Base-by-base conservation (phyloP, 2,329 filamentous ascomycete species). In the Sordariomycetes sp. region DNA sequence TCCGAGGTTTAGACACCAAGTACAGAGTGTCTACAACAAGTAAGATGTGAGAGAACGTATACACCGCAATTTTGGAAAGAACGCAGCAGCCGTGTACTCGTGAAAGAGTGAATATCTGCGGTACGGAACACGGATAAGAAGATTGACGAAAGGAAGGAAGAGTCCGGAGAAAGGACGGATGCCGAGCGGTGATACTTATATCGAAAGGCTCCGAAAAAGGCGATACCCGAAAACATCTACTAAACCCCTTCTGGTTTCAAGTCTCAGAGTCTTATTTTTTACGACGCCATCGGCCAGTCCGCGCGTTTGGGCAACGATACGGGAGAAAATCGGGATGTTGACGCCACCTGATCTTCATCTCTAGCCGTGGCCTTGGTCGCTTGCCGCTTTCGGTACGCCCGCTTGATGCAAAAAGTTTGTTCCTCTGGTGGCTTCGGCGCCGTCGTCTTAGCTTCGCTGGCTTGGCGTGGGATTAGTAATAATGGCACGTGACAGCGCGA, bases 301-400 rank as follows among this genome's bases (percentile, higher is more conserved):
- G 39, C 15, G n/a, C 39, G 39, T 45, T 45, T 17, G 39, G 10
- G 17, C 52, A 13, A 34, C n/a, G 10, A 10, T 48, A 25, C 54
- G 54, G 54, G 45, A 22, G n/a, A 48, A n/a, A n/a, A 48, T 55
- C 54, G 54, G 54, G 45, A 45, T 50, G 17, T 55, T 48, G 34
- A 48, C 54, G 54, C 54, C 54, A 48, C 54, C 17, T 34, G 34
- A 17, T 13, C 53, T n/a, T 32, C 20, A 13, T 17, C 6, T 45
- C 50, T 32, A 17, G 15, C 15, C 10, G 32, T 34, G n/a, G 52
- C 17, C 24, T 25, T 28, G 24, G 22, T 28, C 51, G 32, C 51
- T 24, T n/a, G 51, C 32, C 12, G 51, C n/a, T 34, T 32, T 28
- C 22, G n/a, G 15, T 45, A 45, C n/a, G 15, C 15, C 39, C 28